Percentiles rank a stretch among this genome's conserved stretches.
phyloP scores from a whole-genome alignment of 1,284 basidiomycete genomes.

The Cerioporus squamosus region DNA sequence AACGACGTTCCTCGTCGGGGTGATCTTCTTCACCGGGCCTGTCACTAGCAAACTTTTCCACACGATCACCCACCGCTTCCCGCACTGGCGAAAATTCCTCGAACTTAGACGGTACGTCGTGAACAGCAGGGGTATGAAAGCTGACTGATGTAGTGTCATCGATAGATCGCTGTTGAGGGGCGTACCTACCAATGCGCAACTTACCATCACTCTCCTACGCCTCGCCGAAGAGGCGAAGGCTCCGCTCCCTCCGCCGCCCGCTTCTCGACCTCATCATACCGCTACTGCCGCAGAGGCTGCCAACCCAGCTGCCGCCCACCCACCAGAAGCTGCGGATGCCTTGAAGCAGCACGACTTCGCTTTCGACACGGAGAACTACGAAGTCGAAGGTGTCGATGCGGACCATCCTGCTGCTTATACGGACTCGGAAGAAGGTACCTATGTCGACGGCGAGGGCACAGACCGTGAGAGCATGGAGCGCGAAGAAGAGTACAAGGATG shows the following conservation, averaged over 20 bases:
- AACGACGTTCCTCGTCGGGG: conserved; percentile 47
- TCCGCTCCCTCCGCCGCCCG: conserved; percentile 49
- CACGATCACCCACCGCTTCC: conserved; percentile 45
- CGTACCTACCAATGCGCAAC: conserved; percentile 61
- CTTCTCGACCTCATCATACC: conserved; percentile 18
- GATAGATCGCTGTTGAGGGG: conserved; percentile 49
- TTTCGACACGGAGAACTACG: conserved; percentile 30
- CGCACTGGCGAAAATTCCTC: conserved; percentile 50
- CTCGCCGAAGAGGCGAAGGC: conserved; percentile 48
- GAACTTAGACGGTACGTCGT: conserved; percentile 46
- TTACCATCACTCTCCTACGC: conserved; percentile 54
- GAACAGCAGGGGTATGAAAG: neutral
- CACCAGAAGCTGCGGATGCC: conserved; percentile 20
- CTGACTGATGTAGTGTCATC: neutral
- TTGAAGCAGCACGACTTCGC: conserved; percentile 24
- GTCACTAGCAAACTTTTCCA: conserved; percentile 42
- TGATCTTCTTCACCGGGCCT: conserved; percentile 56
- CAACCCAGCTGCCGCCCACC: conserved; percentile 7
- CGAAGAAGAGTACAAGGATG: conserved; percentile 1
- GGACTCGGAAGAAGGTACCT: conserved; percentile 3
- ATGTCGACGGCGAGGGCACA: conserved; percentile 4
- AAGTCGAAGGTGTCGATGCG: conserved; percentile 27
- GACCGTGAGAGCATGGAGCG: conserved; percentile 4
- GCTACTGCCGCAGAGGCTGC: conserved; percentile 8
- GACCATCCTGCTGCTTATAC: conserved; percentile 7